Base-by-base conservation (phyloP, 352 stramenopile genomes). In the Phytopythium litorale region DNA sequence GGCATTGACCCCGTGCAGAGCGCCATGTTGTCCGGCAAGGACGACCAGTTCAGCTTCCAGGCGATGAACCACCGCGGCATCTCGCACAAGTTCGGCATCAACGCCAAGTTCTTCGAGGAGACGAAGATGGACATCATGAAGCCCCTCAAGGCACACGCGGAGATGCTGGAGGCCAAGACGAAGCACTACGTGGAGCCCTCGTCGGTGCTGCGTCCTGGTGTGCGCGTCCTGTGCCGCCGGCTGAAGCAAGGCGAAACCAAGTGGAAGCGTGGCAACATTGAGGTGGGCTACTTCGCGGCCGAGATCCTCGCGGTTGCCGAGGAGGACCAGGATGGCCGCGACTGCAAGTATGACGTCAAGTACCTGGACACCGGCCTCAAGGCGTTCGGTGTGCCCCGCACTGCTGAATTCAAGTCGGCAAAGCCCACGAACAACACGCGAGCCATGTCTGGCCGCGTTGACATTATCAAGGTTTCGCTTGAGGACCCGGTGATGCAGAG, bases 1-100 rank as follows among this genome's bases (percentile, higher is more conserved):
- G 97, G 97, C 33, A 82, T 99, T 23, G 98, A 99, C 76, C 94
- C 97, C 7, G 95, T 97, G 33, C 94, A 98, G 68, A 91, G 90
- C 54, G 88, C 94, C n/a, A 97, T 96, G 76, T 78, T 99, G 25
- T 96, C 96, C 56, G 97, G 96, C 58, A 97, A 97, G 56, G 85
- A 92, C 69, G 71, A 76, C 7, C 80, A 97, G 52, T 96, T 99
- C 62, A 83, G 89, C 56, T 99, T 98, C 78, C 89, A 99, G 65
- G 95, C 96, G 15, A 94, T 97, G 76, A 99, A 99, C 77, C 85
- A 98, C 68, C 84, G 94, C 61, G 97, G 95, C 51, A 90, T 99
- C 55, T 92, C 87, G 37, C 91, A 97, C 77, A 97, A 97, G 68
- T 97, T 98, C 64, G 79, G 77, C 37, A 95, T 97, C 59, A 72